Conservation (phyloP, 345 rosid genomes). For the Dovyalis caffra region DNA sequence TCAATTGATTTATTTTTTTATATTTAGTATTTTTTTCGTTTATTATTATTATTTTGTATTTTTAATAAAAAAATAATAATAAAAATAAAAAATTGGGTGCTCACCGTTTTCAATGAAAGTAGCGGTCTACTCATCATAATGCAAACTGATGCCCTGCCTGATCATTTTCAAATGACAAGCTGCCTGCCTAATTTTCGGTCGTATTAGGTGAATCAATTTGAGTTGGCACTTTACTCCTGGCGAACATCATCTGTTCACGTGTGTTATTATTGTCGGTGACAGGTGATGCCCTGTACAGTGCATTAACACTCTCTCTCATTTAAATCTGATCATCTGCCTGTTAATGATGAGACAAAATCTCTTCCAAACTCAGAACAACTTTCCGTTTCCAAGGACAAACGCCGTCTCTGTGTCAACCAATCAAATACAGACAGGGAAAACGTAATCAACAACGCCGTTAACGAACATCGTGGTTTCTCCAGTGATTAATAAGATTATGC, state of each 20-base stretch:
- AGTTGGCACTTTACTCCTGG: too few relatives aligned
- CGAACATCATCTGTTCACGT: neutral
- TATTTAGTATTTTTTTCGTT: too few relatives aligned
- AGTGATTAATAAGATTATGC: neutral
- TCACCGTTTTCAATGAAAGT: neutral
- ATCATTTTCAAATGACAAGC: neutral
- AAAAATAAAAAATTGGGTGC: too few relatives aligned
- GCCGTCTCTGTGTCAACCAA: neutral
- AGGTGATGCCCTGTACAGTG: neutral
- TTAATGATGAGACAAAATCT: slow-evolving; percentile 4
- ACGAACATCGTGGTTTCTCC: neutral
- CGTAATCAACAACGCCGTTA: neutral
- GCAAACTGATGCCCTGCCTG: neutral
- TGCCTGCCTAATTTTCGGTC: neutral
- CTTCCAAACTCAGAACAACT: slow-evolving; percentile 1
- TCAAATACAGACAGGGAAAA: neutral
- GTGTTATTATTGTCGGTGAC: neutral
- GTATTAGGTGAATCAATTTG: neutral
- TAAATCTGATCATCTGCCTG: neutral
- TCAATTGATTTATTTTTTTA: too few relatives aligned
- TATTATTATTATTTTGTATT: too few relatives aligned
- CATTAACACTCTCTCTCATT: neutral
- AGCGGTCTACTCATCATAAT: neutral
- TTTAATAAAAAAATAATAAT: too few relatives aligned
- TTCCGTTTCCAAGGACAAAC: slow-evolving; percentile 5